Percentiles rank a stretch among this genome's conserved stretches.
Conservation (phyloP, 495 filamentous ascomycete species). For the Aspergillus bertholletiae region DNA sequence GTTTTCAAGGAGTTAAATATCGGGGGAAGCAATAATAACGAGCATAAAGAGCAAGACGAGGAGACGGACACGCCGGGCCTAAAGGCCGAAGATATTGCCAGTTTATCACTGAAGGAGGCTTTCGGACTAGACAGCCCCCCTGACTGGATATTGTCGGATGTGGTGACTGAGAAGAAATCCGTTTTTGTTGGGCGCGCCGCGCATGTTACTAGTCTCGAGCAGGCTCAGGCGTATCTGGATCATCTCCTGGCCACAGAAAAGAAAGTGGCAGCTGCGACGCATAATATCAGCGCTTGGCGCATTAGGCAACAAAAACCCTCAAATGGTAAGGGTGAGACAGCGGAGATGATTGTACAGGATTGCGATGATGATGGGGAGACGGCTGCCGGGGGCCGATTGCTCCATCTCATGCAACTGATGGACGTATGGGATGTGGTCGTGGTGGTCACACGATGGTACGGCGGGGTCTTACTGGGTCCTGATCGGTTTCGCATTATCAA, state of each 20-base stretch:
- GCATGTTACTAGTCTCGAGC: slow-evolving; percentile 57
- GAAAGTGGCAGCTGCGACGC: slow-evolving; percentile 77
- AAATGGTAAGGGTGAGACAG: slow-evolving; percentile 27
- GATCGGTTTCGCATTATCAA: slow-evolving; percentile 89
- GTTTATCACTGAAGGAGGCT: slow-evolving; percentile 29
- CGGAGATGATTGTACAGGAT: slow-evolving; percentile 70
- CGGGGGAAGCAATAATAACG: slow-evolving; percentile 20
- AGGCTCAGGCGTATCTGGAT: slow-evolving; percentile 65
- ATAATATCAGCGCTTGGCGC: slow-evolving; percentile 79
- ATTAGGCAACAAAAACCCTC: slow-evolving; percentile 42
- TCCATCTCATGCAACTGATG: slow-evolving; percentile 93
- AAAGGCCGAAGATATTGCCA: slow-evolving; percentile 17
- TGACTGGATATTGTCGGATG: slow-evolving; percentile 69
- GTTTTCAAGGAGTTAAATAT: slow-evolving; percentile 46
- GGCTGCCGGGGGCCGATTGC: slow-evolving; percentile 80
- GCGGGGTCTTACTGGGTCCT: slow-evolving; percentile 81
- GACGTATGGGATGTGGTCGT: slow-evolving; percentile 89
- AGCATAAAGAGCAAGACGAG: slow-evolving; percentile 9
- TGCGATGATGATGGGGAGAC: slow-evolving; percentile 95
- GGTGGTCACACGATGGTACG: slow-evolving; percentile 95
- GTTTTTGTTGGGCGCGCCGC: slow-evolving; percentile 79
- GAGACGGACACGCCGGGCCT: slow-evolving; percentile 11
- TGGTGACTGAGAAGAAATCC: slow-evolving; percentile 78
- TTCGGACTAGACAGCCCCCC: slow-evolving; percentile 39
- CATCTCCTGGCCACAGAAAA: slow-evolving; percentile 78